A percentile compares a stretch with the other conserved stretches of the same genome.
phyloP scores from a whole-genome alignment of 2,329 filamentous ascomycete species.

The Fusarium palustre region DNA sequence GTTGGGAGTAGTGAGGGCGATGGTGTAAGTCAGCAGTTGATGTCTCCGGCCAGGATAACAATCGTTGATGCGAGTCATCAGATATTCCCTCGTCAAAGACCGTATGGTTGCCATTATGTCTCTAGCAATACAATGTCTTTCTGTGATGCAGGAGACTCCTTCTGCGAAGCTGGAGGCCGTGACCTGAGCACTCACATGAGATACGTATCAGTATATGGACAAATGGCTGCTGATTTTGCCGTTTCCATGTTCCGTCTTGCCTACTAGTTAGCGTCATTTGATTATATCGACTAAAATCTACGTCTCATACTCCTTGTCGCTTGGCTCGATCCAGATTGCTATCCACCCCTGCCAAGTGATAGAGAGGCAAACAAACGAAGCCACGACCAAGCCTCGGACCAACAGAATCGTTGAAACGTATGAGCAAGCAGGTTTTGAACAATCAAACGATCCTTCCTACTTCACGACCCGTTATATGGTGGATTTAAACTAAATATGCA shows the following conservation, averaged over 20 bases:
- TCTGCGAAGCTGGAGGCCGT: slow-evolving; percentile 36
- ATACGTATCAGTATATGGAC: slow-evolving; percentile 34
- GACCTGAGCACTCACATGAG: slow-evolving; percentile 37
- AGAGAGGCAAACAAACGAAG: not conserved
- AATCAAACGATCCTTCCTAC: not conserved
- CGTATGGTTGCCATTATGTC: slow-evolving; percentile 26
- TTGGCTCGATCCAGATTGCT: not conserved
- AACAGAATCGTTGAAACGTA: not conserved
- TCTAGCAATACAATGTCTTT: slow-evolving; percentile 30
- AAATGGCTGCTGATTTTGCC: slow-evolving; percentile 25
- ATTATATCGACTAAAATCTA: not conserved
- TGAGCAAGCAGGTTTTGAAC: not conserved
- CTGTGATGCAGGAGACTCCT: slow-evolving; percentile 38
- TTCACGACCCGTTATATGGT: not conserved
- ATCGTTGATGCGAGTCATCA: not conserved
- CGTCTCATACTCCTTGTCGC: not conserved
- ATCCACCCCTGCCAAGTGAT: not conserved
- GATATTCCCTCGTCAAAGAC: slow-evolving; percentile 36
- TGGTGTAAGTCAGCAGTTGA: slow-evolving; percentile 27
- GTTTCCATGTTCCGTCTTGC: slow-evolving; percentile 20
- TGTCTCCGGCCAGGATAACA: rapidly evolving
- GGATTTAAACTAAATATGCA: not conserved
- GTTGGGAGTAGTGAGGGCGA: slow-evolving; percentile 32
- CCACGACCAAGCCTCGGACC: not conserved
- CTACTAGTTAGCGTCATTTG: not conserved